A percentile compares a stretch with the other conserved stretches of the same genome.
phyloP scores from a whole-genome alignment of 2,329 filamentous ascomycete genomes.

The Aureobasidium sp. region DNA sequence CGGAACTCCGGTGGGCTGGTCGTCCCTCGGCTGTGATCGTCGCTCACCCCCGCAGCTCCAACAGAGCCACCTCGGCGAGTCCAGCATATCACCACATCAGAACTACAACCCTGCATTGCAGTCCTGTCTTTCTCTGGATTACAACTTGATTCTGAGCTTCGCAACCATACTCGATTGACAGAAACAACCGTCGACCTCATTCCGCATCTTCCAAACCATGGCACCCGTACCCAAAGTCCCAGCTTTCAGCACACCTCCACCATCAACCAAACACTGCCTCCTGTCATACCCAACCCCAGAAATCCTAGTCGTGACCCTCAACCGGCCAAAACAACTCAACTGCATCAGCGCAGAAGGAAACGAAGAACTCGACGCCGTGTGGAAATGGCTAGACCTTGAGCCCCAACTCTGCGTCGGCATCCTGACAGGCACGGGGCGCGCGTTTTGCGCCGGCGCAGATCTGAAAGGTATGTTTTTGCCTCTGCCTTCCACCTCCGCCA shows the following conservation, averaged over 20 bases:
- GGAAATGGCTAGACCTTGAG: conserved; percentile 29
- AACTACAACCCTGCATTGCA: not conserved
- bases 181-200: not conserved
- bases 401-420: conserved; percentile 27
- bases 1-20: not conserved
- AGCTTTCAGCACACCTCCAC: not conserved
- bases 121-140: not conserved
- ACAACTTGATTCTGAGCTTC: not conserved
- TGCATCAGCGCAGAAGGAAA: conserved; percentile 30
- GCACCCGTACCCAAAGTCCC: not conserved
- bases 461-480: conserved; percentile 25
- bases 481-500: too few relatives aligned
- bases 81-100: not conserved
- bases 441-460: conserved; percentile 33
- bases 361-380: conserved; percentile 27
- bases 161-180: not conserved
- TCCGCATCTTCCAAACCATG: not conserved
- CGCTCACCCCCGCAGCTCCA: not conserved
- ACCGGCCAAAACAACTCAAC: conserved; percentile 30
- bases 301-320: conserved; percentile 29
- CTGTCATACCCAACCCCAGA: conserved; percentile 29
- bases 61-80: conserved; percentile 2
- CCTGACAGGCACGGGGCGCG: conserved; percentile 30
- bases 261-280: conserved; percentile 22
- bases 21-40: conserved; percentile 6